Base-by-base conservation (phyloP, 495 filamentous ascomycete genomes). In the Cercophora newfieldiana region DNA sequence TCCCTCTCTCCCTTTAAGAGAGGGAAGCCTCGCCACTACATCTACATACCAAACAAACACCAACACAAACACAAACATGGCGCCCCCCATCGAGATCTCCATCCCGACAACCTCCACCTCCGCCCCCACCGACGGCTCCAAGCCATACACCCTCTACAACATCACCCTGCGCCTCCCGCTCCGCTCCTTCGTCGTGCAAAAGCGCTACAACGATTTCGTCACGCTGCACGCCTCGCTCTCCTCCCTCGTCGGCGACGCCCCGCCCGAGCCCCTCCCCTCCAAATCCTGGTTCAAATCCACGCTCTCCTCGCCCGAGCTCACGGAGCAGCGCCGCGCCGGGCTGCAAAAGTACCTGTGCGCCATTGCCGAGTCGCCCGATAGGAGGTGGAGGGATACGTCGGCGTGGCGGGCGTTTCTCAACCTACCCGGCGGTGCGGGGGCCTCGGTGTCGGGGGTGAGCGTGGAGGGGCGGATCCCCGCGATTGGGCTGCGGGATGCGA, bases 141-240 rank as follows among this genome's bases (percentile, higher is more conserved):
- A 94, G 70, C 88, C 92, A 0, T 92, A 90, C 82, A 98, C 95
- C 0, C 79, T 91, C 78, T 99, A 98, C 84, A 92, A 95, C 82
- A 93, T 98, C 76, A 89, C 88, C 33, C 83, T 97, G 69, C 89
- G 91, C 65, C 88, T 94, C 3, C 93, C 95, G 8, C 87, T 99
- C 59, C 90, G 92, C 65, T 92, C 91, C 60, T 92, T 92, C 74
- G 90, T 89, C 72, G 83, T 97, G 66, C 87, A 89, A 67, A 97
- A 97, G 79, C 93, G 95, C 71, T 99, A 97, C 85, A 94, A 89
- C 61, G 96, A 98, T 75, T 98, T 99, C 79, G 79, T 82, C 54
- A 75, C 85, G 65, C 89, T 99, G 63, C 88, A 99, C 81, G 70
- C 75, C n/a, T 69, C 85, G 25, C 87, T 99, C 8, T 81, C 81